Evolutionary conservation across 106 monocot species (phyloP).

Genomic region (Allium sativum): DNA sequence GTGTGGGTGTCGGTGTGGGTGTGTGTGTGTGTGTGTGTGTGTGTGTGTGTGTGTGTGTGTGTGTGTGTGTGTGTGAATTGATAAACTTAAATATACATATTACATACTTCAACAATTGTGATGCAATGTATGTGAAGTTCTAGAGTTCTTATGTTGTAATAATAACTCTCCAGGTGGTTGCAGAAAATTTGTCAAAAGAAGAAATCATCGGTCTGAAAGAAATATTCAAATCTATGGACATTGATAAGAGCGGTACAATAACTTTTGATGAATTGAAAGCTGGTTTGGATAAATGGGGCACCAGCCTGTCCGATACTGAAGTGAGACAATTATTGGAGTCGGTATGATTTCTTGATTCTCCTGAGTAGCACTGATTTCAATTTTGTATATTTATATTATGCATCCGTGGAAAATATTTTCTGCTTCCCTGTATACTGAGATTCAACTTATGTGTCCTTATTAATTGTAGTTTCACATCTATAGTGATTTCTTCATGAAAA

Average conservation of each 20-base stretch:
- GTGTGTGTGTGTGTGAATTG: constrained; percentile 5
- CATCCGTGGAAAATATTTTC: background rate
- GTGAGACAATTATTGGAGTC: constrained; percentile 62
- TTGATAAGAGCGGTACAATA: constrained; percentile 60
- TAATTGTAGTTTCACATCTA: background rate
- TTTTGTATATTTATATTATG: background rate
- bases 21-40: too few species aligned
- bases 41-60: background rate
- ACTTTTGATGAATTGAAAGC: constrained; percentile 68
- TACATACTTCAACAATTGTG: background rate
- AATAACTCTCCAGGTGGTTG: constrained; percentile 49
- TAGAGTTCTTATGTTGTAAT: background rate
- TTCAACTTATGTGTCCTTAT: too few species aligned
- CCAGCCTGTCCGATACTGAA: constrained; percentile 70
- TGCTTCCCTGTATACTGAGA: too few species aligned
- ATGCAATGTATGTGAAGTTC: too few species aligned
- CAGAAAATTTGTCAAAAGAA: constrained; percentile 73
- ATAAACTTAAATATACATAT: background rate
- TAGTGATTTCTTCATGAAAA: background rate
- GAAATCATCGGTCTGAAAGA: constrained; percentile 71
- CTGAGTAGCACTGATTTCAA: background rate
- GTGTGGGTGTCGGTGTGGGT: too few species aligned
- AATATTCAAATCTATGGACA: constrained; percentile 69
- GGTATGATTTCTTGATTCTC: constrained; percentile 21
- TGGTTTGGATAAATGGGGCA: constrained; percentile 57